Conservation (phyloP, 352 stramenopile species). For the Plasmopara halstedii region DNA sequence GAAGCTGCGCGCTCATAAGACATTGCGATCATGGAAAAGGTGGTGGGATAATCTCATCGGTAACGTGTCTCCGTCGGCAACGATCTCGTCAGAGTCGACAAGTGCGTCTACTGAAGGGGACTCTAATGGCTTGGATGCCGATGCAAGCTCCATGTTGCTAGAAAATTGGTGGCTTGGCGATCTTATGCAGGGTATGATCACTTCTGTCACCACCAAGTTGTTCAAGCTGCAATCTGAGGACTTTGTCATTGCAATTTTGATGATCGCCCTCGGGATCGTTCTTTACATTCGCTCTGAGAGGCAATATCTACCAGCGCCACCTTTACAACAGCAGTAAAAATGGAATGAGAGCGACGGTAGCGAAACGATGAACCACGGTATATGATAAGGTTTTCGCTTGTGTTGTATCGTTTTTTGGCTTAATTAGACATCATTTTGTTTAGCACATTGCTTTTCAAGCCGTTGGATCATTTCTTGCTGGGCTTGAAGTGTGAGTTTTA, state of each 20-base stretch:
- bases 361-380: too few relatives aligned
- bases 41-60: conserved; percentile 58
- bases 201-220: neutral
- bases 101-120: neutral
- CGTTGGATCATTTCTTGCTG: conserved; percentile 14
- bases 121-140: neutral
- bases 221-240: conserved; percentile 46
- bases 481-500: conserved; percentile 9
- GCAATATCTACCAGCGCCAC: conserved; percentile 41
- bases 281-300: conserved; percentile 71
- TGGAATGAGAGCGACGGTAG: neutral
- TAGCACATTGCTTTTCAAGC: conserved; percentile 2
- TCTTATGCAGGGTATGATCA: neutral
- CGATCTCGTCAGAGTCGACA: neutral
- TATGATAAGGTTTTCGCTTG: too few relatives aligned
- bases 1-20: conserved; percentile 66
- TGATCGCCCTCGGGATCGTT: conserved; percentile 54
- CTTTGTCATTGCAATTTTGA: conserved; percentile 51
- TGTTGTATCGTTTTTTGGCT: too few relatives aligned
- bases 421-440: too few relatives aligned
- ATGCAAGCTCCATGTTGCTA: conserved; percentile 16
- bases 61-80: conserved; percentile 20
- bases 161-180: conserved; percentile 27
- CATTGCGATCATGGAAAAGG: conserved; percentile 41
- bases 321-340: conserved; percentile 8